Base-by-base conservation (phyloP, 805 yeast genomes). In the Starmerella vitae region DNA sequence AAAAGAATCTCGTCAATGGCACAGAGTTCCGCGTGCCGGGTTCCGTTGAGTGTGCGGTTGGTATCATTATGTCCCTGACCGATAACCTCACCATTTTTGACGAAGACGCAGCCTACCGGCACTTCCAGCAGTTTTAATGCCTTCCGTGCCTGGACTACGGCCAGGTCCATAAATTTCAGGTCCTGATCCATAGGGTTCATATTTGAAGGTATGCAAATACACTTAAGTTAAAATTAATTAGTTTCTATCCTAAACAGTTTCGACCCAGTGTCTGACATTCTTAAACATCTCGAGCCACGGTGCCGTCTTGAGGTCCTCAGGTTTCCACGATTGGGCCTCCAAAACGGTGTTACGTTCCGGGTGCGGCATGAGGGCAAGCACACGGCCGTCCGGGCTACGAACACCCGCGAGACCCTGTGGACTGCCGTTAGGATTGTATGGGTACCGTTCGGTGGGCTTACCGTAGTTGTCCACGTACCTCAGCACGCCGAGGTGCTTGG, bases 291-390 rank as follows among this genome's bases (percentile, higher is more conserved):
- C 74, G 49, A 91, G 74, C 98, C 98, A 91, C 36, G 98, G 98
- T 20, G 64, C 68, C 37, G 70, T 74, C 43, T 67, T 63, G 15
- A 50, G 30, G 29, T 36, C 36, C 12, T 36, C 42, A 36, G 96
- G 95, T 57, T 83, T 82, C 76, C 83, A 88, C 3, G 96, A 84
- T 65, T 88, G 88, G 40, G 93, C 67, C 61, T 82, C 94, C 56
- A 77, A 67, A 64, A 95, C 72, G 41, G 77, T 70, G 37, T 82
- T 91, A 65, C 98, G 82, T 64, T 91, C 98, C 19, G 98, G 98
- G 60, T 91, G 98, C 34, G 98, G 98, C 98, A 91, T 91, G 85
- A 91, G 74, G 4, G 96, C 96, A 53, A 91, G 67, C 3, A 91
- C 96, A 60, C 98, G 77, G 48, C 97, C 97, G 56, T 82, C 84